A percentile compares a stretch with the other conserved stretches of the same genome.
Evolutionary conservation across 768 basidiomycete species (phyloP).

Genomic region (Mycena leptocephala): DNA sequence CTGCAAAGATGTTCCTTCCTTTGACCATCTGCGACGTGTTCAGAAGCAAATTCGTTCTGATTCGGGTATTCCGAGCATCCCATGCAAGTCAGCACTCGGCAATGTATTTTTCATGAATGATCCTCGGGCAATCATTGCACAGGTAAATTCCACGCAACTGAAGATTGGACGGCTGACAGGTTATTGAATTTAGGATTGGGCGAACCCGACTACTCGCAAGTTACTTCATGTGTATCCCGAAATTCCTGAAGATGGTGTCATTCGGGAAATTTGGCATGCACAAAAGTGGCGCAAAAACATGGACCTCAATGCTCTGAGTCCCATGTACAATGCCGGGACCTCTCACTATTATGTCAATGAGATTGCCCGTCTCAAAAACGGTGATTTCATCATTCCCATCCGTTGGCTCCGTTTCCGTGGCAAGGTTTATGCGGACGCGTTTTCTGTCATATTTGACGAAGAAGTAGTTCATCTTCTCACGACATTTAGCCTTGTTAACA

Average conservation of each 20-base stretch:
- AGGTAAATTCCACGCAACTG: background rate
- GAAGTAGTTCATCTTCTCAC: no score
- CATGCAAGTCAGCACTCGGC: slow-evolving; percentile 3
- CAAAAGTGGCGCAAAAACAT: slow-evolving; percentile 6
- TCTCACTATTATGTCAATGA: slow-evolving; percentile 26
- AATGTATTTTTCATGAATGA: slow-evolving; percentile 30
- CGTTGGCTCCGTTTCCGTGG: slow-evolving; percentile 9
- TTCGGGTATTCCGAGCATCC: slow-evolving; percentile 12
- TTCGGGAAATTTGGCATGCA: slow-evolving; percentile 18
- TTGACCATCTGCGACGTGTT: slow-evolving; percentile 4
- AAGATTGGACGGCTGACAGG: background rate
- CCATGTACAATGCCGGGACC: slow-evolving; percentile 11
- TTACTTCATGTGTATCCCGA: slow-evolving; percentile 8
- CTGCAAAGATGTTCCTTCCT: slow-evolving; percentile 22
- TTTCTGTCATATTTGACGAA: background rate
- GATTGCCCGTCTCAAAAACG: background rate
- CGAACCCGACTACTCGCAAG: background rate
- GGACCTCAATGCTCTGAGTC: slow-evolving; percentile 13
- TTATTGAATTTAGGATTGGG: slow-evolving; percentile 4
- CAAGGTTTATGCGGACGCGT: slow-evolving; percentile 16
- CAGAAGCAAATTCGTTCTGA: slow-evolving; percentile 17
- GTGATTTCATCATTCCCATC: slow-evolving; percentile 12
- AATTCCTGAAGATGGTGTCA: slow-evolving; percentile 1
- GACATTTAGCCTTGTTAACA: no score
- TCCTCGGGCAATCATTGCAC: slow-evolving; percentile 14